Evolutionary conservation across 805 yeast genomes (phyloP), one percentile per base, ranked within the genome.

Genomic region (Diddensiella transvaalensis): DNA sequence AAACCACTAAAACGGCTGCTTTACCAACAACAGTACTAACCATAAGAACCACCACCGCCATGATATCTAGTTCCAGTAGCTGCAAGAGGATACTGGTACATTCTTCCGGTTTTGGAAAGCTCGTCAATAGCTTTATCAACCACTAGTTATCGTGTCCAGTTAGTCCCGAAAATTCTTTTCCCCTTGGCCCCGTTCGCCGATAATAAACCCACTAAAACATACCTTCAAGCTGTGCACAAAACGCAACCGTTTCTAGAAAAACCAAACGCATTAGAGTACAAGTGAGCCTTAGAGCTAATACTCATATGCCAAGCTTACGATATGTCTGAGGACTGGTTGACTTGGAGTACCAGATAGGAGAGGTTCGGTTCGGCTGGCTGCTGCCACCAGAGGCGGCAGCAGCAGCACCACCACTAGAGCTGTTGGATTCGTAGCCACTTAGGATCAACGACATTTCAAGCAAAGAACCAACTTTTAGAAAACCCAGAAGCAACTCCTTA

Each of bases 221-320:
- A 49, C 52, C 26, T 32, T 51, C 51, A n/a, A 51, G 15, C 46
- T 51, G 54, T 17, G 54, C 32, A 29, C 44, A 44, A 51, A 51
- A 51, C n/a, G 54, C 52, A 13, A 49, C 47, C 23, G 52, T 30
- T 10, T 46, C 45, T 26, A 26, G 13, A 26, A 26, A 26, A 26
- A 13, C 8, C 32, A n/a, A n/a, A n/a, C n/a, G n/a, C n/a, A n/a
- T n/a, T n/a, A n/a, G n/a, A n/a, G n/a, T n/a, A n/a, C n/a, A n/a
- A n/a, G n/a, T n/a, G n/a, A n/a, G n/a, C n/a, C n/a, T n/a, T n/a
- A n/a, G n/a, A n/a, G n/a, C n/a, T n/a, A n/a, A n/a, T n/a, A n/a
- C n/a, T n/a, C n/a, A n/a, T n/a, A n/a, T n/a, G n/a, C 18, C 6
- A 13, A 10, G 13, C 32, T 26, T 26, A 26, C 32, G 21, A 36